Evolutionary conservation across 2,329 filamentous ascomycete species (phyloP).

Genomic region (Fusarium sp.): DNA sequence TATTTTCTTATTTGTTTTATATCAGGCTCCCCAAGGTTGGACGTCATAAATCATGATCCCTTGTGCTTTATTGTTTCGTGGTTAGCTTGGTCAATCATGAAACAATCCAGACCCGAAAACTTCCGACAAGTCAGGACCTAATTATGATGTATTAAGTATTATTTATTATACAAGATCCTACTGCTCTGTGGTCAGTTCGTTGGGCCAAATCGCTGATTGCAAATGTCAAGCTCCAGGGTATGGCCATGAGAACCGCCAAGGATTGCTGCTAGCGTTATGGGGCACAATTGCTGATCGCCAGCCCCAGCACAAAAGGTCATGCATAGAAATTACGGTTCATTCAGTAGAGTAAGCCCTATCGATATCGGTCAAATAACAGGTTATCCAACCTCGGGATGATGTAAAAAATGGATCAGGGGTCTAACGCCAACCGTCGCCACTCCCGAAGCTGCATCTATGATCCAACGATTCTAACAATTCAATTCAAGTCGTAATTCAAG

Average conservation of each 20-base stretch:
- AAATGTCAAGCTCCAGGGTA: neutral
- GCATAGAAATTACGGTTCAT: neutral
- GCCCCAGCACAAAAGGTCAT: neutral
- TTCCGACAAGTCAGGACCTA: fast-evolving
- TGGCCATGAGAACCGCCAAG: neutral
- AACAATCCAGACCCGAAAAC: fast-evolving
- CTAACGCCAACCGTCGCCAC: neutral
- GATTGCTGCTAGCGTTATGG: neutral
- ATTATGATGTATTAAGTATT: fast-evolving
- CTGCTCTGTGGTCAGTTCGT: neutral
- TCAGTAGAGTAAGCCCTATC: neutral
- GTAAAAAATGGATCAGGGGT: neutral
- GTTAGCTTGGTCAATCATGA: fast-evolving
- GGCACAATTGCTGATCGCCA: neutral
- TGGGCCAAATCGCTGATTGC: too few species aligned
- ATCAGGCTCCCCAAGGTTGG: fast-evolving
- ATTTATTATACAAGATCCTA: neutral
- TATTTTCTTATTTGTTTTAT: fast-evolving
- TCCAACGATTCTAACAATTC: too few species aligned
- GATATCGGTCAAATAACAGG: too few species aligned
- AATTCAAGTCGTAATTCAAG: too few species aligned
- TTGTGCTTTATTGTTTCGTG: fast-evolving
- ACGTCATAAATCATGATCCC: neutral
- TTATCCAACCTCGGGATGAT: too few species aligned
- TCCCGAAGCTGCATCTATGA: neutral